Base-by-base conservation (phyloP, 306 rosid species). In the Trifolium dubium region DNA sequence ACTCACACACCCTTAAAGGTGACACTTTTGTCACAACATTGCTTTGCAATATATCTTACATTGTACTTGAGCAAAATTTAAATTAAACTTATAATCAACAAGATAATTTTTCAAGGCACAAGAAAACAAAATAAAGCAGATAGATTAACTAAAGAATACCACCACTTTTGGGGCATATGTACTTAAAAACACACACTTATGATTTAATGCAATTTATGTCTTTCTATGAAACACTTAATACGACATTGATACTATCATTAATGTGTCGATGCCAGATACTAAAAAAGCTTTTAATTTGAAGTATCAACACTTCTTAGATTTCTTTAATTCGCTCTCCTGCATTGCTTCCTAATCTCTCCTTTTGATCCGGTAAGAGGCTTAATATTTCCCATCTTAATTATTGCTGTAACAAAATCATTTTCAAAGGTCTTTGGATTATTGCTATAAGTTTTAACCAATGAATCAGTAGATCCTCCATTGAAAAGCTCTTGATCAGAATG, bases 341-440 rank as follows among this genome's bases (percentile, higher is more conserved):
- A 93, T 6, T 84, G 73, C 73, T 71, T 85, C 46, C 98, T 87
- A 60, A 93, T 91, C 78, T 89, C 76, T 9, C 98, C 98, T 3
- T 82, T 62, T 0, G 97, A 89, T 8, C 93, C 97, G 1, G 92
- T 82, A 2, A 93, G 85, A 15, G 96, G 98, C 6, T 86, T 51
- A 30, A 71, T 89, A 63, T 89, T 81, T 6, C 96, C 97, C 98
- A 93, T 93, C 80, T 83, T 91, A 62, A 93, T 88, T 84, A 93
- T 89, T 0, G 97, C 92, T 0, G 66, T 30, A 13, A 40, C 86
- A 58, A 93, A 93, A 62, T 89, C 97, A 0, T 43, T 1, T 11
- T 60, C 11, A 58, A 93, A 93, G 31, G 79, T 53, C 5, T 47
- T 41, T 0, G 14, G 77, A 6, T 85, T 61, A 5, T 18, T 59